phyloP scores from a whole-genome alignment of 768 basidiomycete genomes.

The Podaxis sp. region DNA sequence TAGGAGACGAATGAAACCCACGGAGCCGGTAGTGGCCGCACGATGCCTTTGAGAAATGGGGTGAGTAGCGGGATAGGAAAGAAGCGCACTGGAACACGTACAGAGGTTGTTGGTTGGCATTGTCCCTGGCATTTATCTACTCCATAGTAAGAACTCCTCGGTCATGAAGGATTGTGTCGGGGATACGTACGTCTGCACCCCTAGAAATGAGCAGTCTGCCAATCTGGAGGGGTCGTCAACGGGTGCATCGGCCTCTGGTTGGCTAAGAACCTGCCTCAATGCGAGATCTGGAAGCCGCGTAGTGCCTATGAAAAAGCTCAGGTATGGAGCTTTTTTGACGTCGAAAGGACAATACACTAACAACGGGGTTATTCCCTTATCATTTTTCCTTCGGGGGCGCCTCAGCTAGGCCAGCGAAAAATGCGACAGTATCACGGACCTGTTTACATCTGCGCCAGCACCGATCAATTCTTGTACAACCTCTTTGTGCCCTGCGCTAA shows the following conservation, averaged over 20 bases:
- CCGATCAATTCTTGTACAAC: slow-evolving; percentile 74
- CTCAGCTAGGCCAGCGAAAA: slow-evolving; percentile 16
- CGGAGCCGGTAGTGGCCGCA: slow-evolving; percentile 92
- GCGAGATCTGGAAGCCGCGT: slow-evolving; percentile 88
- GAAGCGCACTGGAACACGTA: slow-evolving; percentile 33
- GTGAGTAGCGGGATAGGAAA: slow-evolving; percentile 14
- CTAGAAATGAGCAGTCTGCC: slow-evolving; percentile 79
- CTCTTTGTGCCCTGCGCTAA: slow-evolving; percentile 76
- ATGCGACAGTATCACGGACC: slow-evolving; percentile 21
- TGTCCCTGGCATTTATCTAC: slow-evolving; percentile 93
- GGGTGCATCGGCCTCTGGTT: slow-evolving; percentile 19
- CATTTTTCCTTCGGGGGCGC: slow-evolving; percentile 50
- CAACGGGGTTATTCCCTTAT: slow-evolving; percentile 83
- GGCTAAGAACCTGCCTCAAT: slow-evolving; percentile 57
- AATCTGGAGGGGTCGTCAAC: slow-evolving; percentile 54
- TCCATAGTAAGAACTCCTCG: slow-evolving; percentile 28
- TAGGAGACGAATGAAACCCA: slow-evolving; percentile 84
- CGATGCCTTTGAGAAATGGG: slow-evolving; percentile 62
- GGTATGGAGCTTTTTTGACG: slow-evolving; percentile 16
- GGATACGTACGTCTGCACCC: slow-evolving; percentile 81
- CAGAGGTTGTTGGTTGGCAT: slow-evolving; percentile 89
- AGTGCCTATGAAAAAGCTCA: slow-evolving; percentile 55
- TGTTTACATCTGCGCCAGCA: slow-evolving; percentile 78
- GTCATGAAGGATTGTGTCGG: slow-evolving; percentile 25
- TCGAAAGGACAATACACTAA: slow-evolving; percentile 33